Base-by-base conservation (phyloP, 805 yeast species). In the Kodamaea lidongshanica region DNA sequence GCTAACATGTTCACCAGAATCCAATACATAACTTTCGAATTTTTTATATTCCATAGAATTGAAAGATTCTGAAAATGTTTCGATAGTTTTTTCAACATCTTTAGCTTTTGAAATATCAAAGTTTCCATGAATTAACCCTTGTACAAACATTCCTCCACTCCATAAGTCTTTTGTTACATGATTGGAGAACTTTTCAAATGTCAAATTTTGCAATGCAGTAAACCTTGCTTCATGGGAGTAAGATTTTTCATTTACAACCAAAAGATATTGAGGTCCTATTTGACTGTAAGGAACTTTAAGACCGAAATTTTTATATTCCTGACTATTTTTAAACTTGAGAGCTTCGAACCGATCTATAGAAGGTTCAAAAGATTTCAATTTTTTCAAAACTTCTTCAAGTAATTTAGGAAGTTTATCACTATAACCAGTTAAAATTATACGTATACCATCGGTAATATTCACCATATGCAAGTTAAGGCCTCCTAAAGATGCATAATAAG, bases 401-500 rank as follows among this genome's bases (percentile, higher is more conserved):
- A 89, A 65, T 9, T 67, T 70, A 12, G 72, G 67, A 26, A 86
- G 60, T 47, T 89, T 89, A 53, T 92, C 89, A 42, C 82, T 84
- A 54, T 79, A 92, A 2, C 98, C 98, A 22, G 68, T 63, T 13
- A 86, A 63, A 27, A 72, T 73, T 25, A 89, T 48, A 22, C 72
- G 70, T 23, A 88, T 46, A 0, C 96, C 95, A 41, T 79, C 86
- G 39, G 79, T 70, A 33, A 79, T 72, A 35, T 72, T 61, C 17
- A 66, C 55, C 23, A 88, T 65, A 2, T 67, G 56, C 35, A 77
- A 76, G 30, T 67, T 60, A 34, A 86, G 67, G 1, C 92, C 92
- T 2, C 92, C 95, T 33, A 87, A 66, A 6, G 75, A 71, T 1
- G 98, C 96, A 48, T 83, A 81, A 46, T 89, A 89, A 7, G 85